Evolutionary conservation across 345 rosid genomes (phyloP).

Genomic region (Raphanus raphanistrum): DNA sequence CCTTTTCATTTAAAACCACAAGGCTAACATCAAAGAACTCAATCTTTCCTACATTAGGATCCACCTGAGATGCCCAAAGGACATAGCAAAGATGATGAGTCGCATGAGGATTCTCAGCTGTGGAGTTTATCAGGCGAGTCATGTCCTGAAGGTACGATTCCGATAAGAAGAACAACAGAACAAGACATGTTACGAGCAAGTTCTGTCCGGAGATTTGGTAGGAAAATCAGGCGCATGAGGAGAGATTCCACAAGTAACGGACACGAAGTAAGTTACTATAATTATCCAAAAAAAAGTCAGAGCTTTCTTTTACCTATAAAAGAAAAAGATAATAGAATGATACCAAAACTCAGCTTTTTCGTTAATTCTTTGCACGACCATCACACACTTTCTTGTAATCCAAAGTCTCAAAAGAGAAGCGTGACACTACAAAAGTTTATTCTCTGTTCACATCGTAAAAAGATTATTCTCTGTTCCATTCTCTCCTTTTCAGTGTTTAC

Average conservation of each 20-base stretch:
- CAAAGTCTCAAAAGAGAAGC: conserved; percentile 14
- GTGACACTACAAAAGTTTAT: conserved; percentile 27
- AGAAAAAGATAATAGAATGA: conserved; percentile 35
- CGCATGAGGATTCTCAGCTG: conserved; percentile 55
- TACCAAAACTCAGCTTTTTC: conserved; percentile 40
- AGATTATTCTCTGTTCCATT: conserved; percentile 23
- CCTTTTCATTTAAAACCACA: neutral
- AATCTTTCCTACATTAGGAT: conserved; percentile 48
- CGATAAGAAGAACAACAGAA: conserved; percentile 88
- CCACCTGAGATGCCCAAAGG: conserved; percentile 71
- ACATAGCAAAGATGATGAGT: conserved; percentile 33
- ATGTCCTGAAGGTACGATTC: conserved; percentile 91
- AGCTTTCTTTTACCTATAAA: conserved; percentile 1
- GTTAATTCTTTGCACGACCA: conserved; percentile 28
- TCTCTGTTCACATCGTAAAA: conserved; percentile 25
- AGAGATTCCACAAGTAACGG: conserved; percentile 83
- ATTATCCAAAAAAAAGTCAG: conserved; percentile 22
- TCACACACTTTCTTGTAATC: conserved; percentile 12
- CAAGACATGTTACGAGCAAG: conserved; percentile 79
- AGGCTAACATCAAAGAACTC: neutral
- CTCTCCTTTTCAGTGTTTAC: conserved; percentile 13
- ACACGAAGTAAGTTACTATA: conserved; percentile 69
- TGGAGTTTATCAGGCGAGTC: conserved; percentile 79
- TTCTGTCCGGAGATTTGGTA: conserved; percentile 65
- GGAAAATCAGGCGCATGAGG: conserved; percentile 60